These are phyloP conservation scores for Fusarium gaditjirri DNA, from an alignment of 2,329 filamentous ascomycete genomes.

Conservation along the genomic window DNA sequence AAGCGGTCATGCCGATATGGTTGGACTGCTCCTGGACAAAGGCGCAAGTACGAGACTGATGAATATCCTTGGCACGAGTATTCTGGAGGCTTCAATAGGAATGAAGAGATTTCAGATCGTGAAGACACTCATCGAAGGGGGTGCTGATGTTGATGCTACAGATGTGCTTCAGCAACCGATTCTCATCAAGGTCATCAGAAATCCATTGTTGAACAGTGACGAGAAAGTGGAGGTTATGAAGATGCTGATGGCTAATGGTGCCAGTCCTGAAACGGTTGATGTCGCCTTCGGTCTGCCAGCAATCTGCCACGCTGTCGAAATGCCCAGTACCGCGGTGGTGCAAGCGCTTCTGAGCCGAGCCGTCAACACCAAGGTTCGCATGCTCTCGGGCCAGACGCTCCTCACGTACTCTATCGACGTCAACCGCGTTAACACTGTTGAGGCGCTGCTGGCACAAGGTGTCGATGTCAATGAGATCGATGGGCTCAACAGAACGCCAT, in stretches of 20 bases:
- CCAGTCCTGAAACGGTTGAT: background rate
- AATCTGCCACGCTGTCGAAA: slow-evolving; percentile 14
- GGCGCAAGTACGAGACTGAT: background rate
- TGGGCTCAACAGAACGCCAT: slow-evolving; percentile 8
- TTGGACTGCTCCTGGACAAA: background rate
- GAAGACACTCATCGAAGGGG: background rate
- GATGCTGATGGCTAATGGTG: background rate
- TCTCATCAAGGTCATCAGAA: slow-evolving; percentile 6
- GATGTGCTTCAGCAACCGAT: background rate
- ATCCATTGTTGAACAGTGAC: background rate
- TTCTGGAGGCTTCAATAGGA: background rate
- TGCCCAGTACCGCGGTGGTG: background rate
- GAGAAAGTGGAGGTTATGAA: slow-evolving; percentile 1
- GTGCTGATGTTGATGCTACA: background rate
- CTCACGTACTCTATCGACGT: slow-evolving; percentile 18
- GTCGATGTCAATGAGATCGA: slow-evolving; percentile 3
- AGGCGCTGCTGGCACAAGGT: background rate
- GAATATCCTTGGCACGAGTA: background rate
- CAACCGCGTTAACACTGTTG: background rate
- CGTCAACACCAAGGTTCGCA: slow-evolving; percentile 1
- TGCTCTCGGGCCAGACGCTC: slow-evolving; percentile 2
- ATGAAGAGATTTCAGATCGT: background rate
- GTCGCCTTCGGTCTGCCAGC: background rate
- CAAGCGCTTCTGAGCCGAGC: background rate
- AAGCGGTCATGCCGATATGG: background rate